Base-by-base conservation (phyloP, 2,329 filamentous ascomycete species). In the Paramyrothecium roridum region DNA sequence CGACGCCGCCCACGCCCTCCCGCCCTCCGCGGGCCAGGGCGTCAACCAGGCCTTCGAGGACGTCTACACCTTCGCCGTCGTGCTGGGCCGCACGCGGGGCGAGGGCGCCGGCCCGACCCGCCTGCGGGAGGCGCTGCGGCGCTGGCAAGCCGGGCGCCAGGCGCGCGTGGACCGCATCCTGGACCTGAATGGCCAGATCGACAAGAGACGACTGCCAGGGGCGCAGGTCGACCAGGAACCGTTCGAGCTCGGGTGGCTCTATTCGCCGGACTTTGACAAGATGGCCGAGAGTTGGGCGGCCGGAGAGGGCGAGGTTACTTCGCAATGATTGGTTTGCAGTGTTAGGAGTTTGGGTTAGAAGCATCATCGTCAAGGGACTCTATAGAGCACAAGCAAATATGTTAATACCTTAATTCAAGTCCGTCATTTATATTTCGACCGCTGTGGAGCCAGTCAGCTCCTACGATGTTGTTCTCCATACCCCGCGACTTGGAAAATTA, bases 11-110 rank as follows among this genome's bases (percentile, higher is more conserved):
- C 77, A 81, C 52, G 78, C 76, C 0, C 75, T 81, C 16, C 77
- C 77, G 0, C 78, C 77, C 0, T 73, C 73, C 0, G 74, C 76
- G 0, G 77, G 78, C 0, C 78, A 80, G 56, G 76, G 78, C 0
- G 69, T 73, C 1, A 79, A 78, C 53, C 75, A 79, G 49, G 76
- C 76, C 0, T 75, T 79, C 34, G 80, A 83, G 57, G 80, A 84
- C 56, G 74, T 76, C 1, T 77, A 76, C 52, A 73, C 71, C 0
- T 70, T 81, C 22, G 73, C 77, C 2, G 62, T 76, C 3, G 59
- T 82, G 0, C 53, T 75, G 47, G 13, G 63, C 50, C 23, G 58
- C 33, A 12, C 64, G 56, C n/a, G 61, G 71, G 49, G 60, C 59
- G 13, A 63, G 63, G 16, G 70, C 65, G 1, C 61, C 73, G 34